phyloP scores from a whole-genome alignment of 768 basidiomycete genomes.

The Naganishia onofrii region DNA sequence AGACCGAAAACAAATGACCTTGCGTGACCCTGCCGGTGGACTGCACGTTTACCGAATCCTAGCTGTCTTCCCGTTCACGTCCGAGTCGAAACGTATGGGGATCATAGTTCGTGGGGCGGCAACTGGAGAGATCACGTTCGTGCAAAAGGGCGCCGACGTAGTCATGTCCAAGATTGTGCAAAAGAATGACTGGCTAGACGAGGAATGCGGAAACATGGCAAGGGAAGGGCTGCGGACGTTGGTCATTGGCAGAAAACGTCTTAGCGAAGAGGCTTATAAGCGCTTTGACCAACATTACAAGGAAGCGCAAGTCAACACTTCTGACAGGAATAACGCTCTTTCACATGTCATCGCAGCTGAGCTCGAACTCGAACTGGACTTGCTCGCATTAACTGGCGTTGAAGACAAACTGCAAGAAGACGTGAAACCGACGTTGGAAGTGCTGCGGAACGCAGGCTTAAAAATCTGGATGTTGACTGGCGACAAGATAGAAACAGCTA shows the following conservation, averaged over 20 bases:
- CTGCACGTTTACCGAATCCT: conserved; percentile 76
- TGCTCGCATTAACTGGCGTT: conserved; percentile 93
- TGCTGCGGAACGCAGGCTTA: conserved; percentile 90
- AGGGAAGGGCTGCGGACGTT: conserved; percentile 90
- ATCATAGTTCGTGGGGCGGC: conserved; percentile 82
- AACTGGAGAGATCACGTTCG: conserved; percentile 76
- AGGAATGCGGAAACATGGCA: conserved; percentile 98
- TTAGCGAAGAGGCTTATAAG: conserved; percentile 67
- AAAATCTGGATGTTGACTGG: conserved; percentile 99
- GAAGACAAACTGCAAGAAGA: conserved; percentile 98
- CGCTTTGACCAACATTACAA: conserved; percentile 72
- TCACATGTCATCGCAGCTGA: conserved; percentile 67
- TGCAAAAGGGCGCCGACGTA: conserved; percentile 98
- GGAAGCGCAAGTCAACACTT: conserved; percentile 73
- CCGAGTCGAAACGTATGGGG: conserved; percentile 98
- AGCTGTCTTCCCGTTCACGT: conserved; percentile 96
- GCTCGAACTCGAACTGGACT: conserved; percentile 83
- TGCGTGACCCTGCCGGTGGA: conserved; percentile 68
- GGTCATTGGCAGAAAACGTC: conserved; percentile 79
- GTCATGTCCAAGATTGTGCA: conserved; percentile 94
- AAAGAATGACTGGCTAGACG: conserved; percentile 97
- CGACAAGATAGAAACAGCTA: conserved; percentile 97
- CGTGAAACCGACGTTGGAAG: conserved; percentile 86
- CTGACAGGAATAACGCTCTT: conserved; percentile 74
- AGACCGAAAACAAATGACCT: conserved; percentile 83